Conservation (phyloP, 106 monocot genomes). For the Apostasia ramifera region DNA sequence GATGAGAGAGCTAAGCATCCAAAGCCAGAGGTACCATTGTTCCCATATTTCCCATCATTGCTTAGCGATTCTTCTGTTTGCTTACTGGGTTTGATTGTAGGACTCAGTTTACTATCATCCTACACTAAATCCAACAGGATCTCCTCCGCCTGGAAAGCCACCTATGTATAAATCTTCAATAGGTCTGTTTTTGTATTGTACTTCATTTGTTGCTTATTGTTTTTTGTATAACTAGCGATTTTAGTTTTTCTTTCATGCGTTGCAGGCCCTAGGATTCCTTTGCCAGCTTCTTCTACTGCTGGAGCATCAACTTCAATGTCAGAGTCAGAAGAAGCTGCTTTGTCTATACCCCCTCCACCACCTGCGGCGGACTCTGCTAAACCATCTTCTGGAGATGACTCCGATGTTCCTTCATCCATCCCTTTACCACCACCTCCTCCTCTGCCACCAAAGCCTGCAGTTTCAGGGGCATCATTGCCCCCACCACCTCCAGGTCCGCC, state of each 20-base stretch:
- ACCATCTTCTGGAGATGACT: constrained; percentile 24
- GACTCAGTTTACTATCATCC: constrained; percentile 99
- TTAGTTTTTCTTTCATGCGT: constrained; percentile 1
- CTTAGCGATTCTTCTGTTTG: background rate
- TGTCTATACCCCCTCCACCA: constrained; percentile 57
- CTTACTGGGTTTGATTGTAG: constrained; percentile 31
- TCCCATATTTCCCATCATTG: background rate
- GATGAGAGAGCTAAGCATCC: constrained; percentile 68
- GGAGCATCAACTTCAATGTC: constrained; percentile 53
- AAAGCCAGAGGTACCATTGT: constrained; percentile 72
- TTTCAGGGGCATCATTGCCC: constrained; percentile 24
- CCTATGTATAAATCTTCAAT: constrained; percentile 97
- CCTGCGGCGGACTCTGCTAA: constrained; percentile 37
- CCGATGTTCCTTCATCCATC: constrained; percentile 29
- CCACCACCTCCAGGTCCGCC: constrained; percentile 70
- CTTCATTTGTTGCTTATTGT: background rate
- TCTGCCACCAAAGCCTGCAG: constrained; percentile 37
- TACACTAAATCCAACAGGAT: constrained; percentile 90
- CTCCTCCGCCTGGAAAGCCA: constrained; percentile 98
- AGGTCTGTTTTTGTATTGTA: constrained; percentile 36
- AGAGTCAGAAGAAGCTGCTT: constrained; percentile 51
- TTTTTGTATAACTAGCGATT: background rate
- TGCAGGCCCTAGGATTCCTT: constrained; percentile 64
- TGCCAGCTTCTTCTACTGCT: constrained; percentile 35
- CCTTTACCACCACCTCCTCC: constrained; percentile 61